These are phyloP conservation scores for Drechslerella coelobrocha DNA, from an alignment of 2,329 filamentous ascomycete species.

Conservation along the genomic window DNA sequence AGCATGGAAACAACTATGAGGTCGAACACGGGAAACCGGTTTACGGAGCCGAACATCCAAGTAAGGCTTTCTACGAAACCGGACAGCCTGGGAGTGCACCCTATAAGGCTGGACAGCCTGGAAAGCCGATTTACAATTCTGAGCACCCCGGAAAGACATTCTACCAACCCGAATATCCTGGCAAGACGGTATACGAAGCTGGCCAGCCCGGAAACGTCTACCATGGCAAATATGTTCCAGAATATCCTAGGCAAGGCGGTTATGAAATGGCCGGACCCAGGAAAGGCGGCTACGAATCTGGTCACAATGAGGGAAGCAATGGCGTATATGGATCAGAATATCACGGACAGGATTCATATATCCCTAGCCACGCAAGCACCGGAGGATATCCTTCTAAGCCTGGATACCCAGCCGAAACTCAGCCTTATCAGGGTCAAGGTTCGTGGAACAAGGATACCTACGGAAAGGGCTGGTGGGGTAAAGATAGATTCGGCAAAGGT, in stretches of 20 bases:
- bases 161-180: background rate
- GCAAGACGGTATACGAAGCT: slow-evolving; percentile 5
- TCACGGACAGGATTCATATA: too few species aligned
- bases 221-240: slow-evolving; percentile 1
- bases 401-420: slow-evolving; percentile 5
- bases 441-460: slow-evolving; percentile 20
- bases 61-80: too few species aligned
- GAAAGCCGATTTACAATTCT: too few species aligned
- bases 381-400: too few species aligned
- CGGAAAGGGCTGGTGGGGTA: slow-evolving; percentile 22
- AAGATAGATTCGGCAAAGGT: slow-evolving; percentile 15
- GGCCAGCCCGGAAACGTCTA: background rate
- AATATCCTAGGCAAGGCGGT: slow-evolving; percentile 11
- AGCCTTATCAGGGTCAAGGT: too few species aligned
- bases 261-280: slow-evolving; percentile 4
- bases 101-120: too few species aligned
- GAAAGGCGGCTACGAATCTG: slow-evolving; percentile 2
- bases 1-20: background rate
- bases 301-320: background rate
- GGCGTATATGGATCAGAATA: background rate
- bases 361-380: too few species aligned
- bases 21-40: too few species aligned
- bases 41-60: too few species aligned
- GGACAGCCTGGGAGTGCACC: too few species aligned
- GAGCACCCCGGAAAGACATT: too few species aligned